These are phyloP conservation scores for Clonostachys solani DNA, from an alignment of 2,329 filamentous ascomycete genomes.

Conservation along the genomic window DNA sequence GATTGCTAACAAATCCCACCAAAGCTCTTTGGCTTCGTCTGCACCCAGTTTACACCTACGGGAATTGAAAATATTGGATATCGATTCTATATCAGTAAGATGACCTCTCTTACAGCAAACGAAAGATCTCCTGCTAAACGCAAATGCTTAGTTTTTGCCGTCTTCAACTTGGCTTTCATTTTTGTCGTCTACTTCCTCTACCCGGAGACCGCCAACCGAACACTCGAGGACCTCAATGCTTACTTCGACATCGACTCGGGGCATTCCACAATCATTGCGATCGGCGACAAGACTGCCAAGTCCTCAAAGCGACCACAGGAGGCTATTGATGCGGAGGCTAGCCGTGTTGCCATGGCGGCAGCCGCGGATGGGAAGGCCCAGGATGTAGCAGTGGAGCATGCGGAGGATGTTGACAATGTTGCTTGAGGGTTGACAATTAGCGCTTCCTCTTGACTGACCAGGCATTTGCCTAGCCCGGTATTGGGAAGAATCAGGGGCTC, in stretches of 20 bases:
- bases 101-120: too few relatives aligned
- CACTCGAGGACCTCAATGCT: constrained; percentile 57
- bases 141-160: constrained; percentile 27
- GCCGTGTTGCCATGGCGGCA: not conserved
- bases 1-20: not conserved
- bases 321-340: constrained; percentile 30
- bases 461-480: too few relatives aligned
- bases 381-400: not conserved
- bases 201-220: constrained; percentile 36
- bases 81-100: constrained; percentile 27
- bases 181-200: constrained; percentile 38
- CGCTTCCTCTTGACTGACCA: not conserved
- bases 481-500: too few relatives aligned
- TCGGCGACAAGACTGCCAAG: constrained; percentile 40
- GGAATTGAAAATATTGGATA: constrained; percentile 53
- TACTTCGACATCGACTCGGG: constrained; percentile 13
- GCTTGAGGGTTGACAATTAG: not conserved
- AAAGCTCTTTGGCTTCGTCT: constrained; percentile 4
- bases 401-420: not conserved
- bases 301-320: constrained; percentile 36
- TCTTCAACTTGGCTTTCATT: constrained; percentile 32
- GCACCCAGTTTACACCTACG: constrained; percentile 57
- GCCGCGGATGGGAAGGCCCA: not conserved
- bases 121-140: not conserved
- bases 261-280: constrained; percentile 33